Base-by-base conservation (phyloP, 306 rosid species). In the Trifolium repens region DNA sequence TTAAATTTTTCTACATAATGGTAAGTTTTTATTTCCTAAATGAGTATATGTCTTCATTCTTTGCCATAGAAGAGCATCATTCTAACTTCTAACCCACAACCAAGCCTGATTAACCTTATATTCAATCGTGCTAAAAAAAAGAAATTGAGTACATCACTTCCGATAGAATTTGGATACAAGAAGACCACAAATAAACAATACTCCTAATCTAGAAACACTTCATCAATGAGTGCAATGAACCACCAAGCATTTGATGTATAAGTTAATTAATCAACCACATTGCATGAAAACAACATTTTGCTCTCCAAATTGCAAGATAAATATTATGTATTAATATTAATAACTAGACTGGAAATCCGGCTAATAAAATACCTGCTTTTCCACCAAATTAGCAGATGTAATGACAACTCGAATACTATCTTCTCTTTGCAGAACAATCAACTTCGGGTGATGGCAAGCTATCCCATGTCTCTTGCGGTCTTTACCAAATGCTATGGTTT, bases 401-500 rank as follows among this genome's bases (percentile, higher is more conserved):
- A 91, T 80, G 73, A 91, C 82, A 85, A 91, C 87, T 65, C 97
- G 88, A 63, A 91, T 82, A 77, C 71, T 84, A 73, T 84, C 85
- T 53, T 84, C 85, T 71, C 97, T 86, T 80, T 87, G 92, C 66
- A 89, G 40, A 81, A 91, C 87, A 78, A 91, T 71, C 74, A 91
- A 75, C 82, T 91, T 91, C 12, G 97, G 94, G 69, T 91, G 97
- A 87, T 91, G 97, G 83, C 97, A 91, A 81, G 91, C 97, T 78
- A 91, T 87, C 74, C 94, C 97, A 14, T 71, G 91, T 82, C 67
- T 86, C 84, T 86, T 86, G 76, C 81, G 76, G 83, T 89, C 81
- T 44, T 84, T 86, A 67, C 91, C 84, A 71, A 91, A 91, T 86
- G 97, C 92, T 81, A 89, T 80, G 30, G 83, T 76, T 80, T 89